phyloP scores from a whole-genome alignment of 192 early-diverging fungal species.

The Podila horticola region DNA sequence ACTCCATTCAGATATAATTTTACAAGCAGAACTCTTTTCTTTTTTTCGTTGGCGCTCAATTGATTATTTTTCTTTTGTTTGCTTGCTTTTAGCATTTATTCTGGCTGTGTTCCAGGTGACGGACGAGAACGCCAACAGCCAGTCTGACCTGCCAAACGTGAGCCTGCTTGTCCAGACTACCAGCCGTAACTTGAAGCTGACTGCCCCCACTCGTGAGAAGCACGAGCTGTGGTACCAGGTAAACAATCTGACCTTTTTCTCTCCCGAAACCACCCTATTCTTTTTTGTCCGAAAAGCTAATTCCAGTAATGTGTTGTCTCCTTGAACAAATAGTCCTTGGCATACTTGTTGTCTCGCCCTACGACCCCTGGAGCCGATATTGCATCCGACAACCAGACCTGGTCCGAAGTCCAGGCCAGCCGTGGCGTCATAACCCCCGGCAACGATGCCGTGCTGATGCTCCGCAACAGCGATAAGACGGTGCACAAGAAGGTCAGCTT shows the following conservation, averaged over 20 bases:
- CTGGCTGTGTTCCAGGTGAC: constrained; percentile 64
- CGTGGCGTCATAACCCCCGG: not conserved
- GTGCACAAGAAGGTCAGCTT: constrained; percentile 26
- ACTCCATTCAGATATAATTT: not conserved
- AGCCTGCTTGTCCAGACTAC: constrained; percentile 76
- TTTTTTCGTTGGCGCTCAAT: constrained; percentile 5
- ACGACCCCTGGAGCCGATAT: constrained; percentile 15
- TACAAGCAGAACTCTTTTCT: not conserved
- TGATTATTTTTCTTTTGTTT: constrained; percentile 12
- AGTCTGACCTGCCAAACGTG: constrained; percentile 57
- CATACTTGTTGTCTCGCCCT: constrained; percentile 33
- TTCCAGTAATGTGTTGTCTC: no score
- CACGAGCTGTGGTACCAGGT: constrained; percentile 82
- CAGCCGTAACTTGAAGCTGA: constrained; percentile 78
- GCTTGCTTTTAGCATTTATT: constrained; percentile 71
- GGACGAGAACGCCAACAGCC: constrained; percentile 49
- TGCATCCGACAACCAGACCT: constrained; percentile 37
- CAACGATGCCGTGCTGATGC: constrained; percentile 22
- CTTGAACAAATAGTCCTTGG: constrained; percentile 22
- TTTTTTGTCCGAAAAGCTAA: not conserved
- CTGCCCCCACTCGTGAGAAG: constrained; percentile 68
- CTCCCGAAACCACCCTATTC: no score
- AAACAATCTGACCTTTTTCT: constrained; percentile 3
- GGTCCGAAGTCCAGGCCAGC: constrained; percentile 36
- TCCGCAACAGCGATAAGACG: constrained; percentile 31